A percentile compares a stretch with the other conserved stretches of the same genome.
Conservation (phyloP, 1,284 basidiomycete genomes). For the Papiliotrema nemorosa region DNA sequence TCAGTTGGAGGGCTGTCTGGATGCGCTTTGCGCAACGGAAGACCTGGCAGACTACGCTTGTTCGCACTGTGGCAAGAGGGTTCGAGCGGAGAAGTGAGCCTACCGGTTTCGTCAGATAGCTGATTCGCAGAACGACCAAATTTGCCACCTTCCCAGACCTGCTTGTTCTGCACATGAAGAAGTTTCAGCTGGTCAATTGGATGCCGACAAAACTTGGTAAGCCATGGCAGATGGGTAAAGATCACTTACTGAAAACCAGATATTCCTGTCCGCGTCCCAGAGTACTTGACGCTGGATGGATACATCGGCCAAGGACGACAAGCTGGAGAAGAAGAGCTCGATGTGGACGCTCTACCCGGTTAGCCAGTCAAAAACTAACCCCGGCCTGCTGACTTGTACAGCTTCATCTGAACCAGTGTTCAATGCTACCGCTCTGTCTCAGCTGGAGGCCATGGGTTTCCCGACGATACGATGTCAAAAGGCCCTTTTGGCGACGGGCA, state of each 20-base stretch:
- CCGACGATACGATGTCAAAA: constrained; percentile 76
- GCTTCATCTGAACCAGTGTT: constrained; percentile 59
- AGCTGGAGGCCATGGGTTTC: constrained; percentile 86
- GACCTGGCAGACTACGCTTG: constrained; percentile 66
- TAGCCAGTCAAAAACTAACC: constrained; percentile 16
- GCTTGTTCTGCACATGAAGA: constrained; percentile 84
- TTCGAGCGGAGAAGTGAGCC: constrained; percentile 61
- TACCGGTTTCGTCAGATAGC: not conserved
- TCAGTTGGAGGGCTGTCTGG: constrained; percentile 65
- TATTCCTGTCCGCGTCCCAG: constrained; percentile 74
- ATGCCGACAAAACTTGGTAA: constrained; percentile 88
- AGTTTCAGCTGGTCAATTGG: constrained; percentile 96
- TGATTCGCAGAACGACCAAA: constrained; percentile 58
- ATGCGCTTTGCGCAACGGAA: constrained; percentile 64
- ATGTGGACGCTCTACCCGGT: constrained; percentile 59
- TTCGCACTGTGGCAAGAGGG: constrained; percentile 61
- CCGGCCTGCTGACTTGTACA: too few species aligned
- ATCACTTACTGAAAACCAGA: constrained; percentile 54
- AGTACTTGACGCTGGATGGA: constrained; percentile 62
- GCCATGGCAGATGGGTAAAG: constrained; percentile 22
- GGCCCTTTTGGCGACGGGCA: constrained; percentile 84
- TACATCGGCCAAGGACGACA: constrained; percentile 74
- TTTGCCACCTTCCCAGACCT: constrained; percentile 87
- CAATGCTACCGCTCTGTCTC: constrained; percentile 66
- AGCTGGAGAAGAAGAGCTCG: constrained; percentile 62